A percentile compares a stretch with the other conserved stretches of the same genome.
phyloP scores from a whole-genome alignment of 1,139 yeast genomes.

The Geotrichum cucujoidarum region DNA sequence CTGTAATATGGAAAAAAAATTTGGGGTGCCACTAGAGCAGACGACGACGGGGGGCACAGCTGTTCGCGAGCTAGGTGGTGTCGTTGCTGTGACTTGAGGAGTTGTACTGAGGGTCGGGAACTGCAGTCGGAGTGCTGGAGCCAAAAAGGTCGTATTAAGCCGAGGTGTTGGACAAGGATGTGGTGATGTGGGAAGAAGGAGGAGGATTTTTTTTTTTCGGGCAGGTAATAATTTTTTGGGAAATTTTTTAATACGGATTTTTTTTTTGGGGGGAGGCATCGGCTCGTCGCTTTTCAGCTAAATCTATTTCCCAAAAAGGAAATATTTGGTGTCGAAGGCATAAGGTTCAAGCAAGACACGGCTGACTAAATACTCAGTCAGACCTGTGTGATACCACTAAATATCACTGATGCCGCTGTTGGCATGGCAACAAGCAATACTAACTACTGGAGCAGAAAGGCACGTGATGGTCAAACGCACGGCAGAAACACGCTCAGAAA shows the following conservation, averaged over 20 bases:
- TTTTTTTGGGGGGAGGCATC: too few species aligned
- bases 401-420: neutral
- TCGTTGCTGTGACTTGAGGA: too few species aligned
- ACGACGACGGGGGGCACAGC: neutral
- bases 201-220: neutral
- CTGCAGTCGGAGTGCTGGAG: too few species aligned
- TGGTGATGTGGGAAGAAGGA: neutral
- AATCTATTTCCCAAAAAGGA: neutral
- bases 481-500: too few species aligned
- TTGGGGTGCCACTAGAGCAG: neutral
- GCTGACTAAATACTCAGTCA: neutral
- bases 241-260: neutral
- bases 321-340: neutral
- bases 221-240: neutral
- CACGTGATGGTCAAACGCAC: too few species aligned
- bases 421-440: too few species aligned
- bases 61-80: too few species aligned
- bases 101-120: too few species aligned
- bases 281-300: too few species aligned
- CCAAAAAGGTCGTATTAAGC: too few species aligned
- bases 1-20: too few species aligned
- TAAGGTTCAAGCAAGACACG: neutral
- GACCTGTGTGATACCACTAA: neutral
- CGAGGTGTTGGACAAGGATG: neutral
- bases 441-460: too few species aligned